These are phyloP conservation scores for Closterium sp. DNA, from an alignment of 139 green algal species.

Conservation along the genomic window DNA sequence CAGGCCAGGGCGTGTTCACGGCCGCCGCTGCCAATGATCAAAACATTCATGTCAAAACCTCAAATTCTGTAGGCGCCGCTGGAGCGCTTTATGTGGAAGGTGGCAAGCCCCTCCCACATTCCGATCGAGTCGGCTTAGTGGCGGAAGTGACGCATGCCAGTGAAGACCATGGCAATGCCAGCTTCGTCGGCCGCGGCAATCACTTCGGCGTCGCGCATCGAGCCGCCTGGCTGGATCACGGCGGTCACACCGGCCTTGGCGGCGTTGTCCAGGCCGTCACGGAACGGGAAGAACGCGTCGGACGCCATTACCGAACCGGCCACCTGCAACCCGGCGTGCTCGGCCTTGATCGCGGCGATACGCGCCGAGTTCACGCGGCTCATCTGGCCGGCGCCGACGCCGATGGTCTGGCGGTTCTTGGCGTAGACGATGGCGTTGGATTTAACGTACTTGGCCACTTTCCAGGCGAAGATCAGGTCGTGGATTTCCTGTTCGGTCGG, in stretches of 20 bases:
- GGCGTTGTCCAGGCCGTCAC: neutral
- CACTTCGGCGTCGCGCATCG: too few relatives aligned
- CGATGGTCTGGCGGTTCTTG: slow-evolving; percentile 81
- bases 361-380: slow-evolving; percentile 89
- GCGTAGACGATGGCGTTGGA: slow-evolving; percentile 96
- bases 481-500: slow-evolving; percentile 83
- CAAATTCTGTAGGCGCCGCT: too few relatives aligned
- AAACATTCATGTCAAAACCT: slow-evolving; percentile 28
- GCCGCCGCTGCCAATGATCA: slow-evolving; percentile 51
- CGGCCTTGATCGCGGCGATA: slow-evolving; percentile 92
- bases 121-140: too few relatives aligned
- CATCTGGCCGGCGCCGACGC: slow-evolving; percentile 94
- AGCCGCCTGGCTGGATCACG: too few relatives aligned
- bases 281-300: slow-evolving; percentile 98
- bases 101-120: too few relatives aligned
- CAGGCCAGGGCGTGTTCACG: slow-evolving; percentile 49
- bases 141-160: too few relatives aligned
- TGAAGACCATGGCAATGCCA: too few relatives aligned
- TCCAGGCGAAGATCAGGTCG: slow-evolving; percentile 96
- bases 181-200: too few relatives aligned
- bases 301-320: slow-evolving; percentile 72
- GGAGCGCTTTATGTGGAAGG: too few relatives aligned
- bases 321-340: slow-evolving; percentile 68
- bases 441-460: slow-evolving; percentile 97
- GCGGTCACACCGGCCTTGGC: neutral